Evolutionary conservation across 805 yeast species (phyloP), one percentile per base, ranked within the genome.

Genomic region (Cyberlindnera sargentensis): DNA sequence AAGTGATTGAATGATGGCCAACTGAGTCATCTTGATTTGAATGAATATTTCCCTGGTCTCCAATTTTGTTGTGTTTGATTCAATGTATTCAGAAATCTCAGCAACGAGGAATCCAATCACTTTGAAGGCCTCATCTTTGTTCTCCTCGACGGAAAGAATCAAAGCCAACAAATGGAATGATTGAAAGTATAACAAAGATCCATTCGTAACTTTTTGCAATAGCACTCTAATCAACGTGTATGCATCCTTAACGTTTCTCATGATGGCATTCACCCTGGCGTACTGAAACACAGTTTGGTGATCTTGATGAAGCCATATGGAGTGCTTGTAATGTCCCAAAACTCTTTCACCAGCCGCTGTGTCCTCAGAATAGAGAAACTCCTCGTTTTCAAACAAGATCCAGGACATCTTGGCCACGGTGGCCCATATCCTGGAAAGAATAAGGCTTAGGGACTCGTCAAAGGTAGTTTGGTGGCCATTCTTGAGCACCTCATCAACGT

Each of bases 11-110:
- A 78, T 64, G n/a, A 87, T 66, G 2, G 86, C 78, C 32, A 88
- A 64, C 53, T 83, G 86, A 0, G 95, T 82, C 62, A 84, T 70
- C 52, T 84, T 84, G 58, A 88, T 69, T 57, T 86, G 85, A 41
- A 81, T 57, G 44, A 80, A 72, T 45, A 73, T 39, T 39, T 30
- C 51, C 26, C 51, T 50, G 32, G 45, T 43, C 3, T 44, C 8
- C 7, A 47, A 6, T 5, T 50, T 38, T 6, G 25, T 27, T 4
- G 44, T 51, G 25, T 40, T 49, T 29, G 52, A 37, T 9, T 40
- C 41, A 7, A 51, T 23, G 23, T 46, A 51, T 15, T 62, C 62
- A 59, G 67, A 32, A 67, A 77, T 41, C 51, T 74, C 66, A 43
- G 71, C 69, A 31, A 75, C 57, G 0, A 79, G 78, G 39, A 75